These are phyloP conservation scores for Quercus berberidifolia DNA, from an alignment of 306 rosid genomes.

Conservation along the genomic window DNA sequence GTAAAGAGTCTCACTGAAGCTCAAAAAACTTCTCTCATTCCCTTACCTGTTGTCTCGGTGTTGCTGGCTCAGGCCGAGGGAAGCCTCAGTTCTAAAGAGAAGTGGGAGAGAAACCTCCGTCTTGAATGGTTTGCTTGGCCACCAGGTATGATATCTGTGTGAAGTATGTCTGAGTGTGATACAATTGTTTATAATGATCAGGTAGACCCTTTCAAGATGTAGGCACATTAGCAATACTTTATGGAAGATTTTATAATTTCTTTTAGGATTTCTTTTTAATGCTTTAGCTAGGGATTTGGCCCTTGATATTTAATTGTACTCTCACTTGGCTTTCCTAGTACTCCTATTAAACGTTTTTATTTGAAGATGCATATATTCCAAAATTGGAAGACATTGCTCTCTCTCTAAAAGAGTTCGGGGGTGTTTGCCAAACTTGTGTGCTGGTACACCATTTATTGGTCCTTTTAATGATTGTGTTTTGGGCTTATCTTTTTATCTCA, in stretches of 20 bases:
- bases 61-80: constrained; percentile 86
- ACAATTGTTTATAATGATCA: neutral
- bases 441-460: neutral
- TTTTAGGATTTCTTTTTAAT: neutral
- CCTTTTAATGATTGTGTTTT: neutral
- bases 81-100: constrained; percentile 77
- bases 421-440: neutral
- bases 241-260: neutral
- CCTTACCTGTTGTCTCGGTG: constrained; percentile 64
- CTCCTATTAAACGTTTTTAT: neutral
- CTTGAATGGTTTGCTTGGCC: constrained; percentile 89
- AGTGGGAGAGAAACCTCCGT: constrained; percentile 66
- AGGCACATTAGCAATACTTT: neutral
- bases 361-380: too few relatives aligned
- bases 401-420: too few relatives aligned
- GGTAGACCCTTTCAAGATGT: neutral
- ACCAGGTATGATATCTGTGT: constrained; percentile 61
- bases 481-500: too few relatives aligned
- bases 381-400: too few relatives aligned
- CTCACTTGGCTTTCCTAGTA: neutral
- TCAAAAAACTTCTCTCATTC: constrained; percentile 40
- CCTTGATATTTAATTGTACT: neutral
- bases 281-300: too few relatives aligned
- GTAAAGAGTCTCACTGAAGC: constrained; percentile 59
- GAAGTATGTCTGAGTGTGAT: neutral